These are phyloP conservation scores for Marasmius fiardii DNA, from an alignment of 1,284 basidiomycete genomes.

Conservation along the genomic window DNA sequence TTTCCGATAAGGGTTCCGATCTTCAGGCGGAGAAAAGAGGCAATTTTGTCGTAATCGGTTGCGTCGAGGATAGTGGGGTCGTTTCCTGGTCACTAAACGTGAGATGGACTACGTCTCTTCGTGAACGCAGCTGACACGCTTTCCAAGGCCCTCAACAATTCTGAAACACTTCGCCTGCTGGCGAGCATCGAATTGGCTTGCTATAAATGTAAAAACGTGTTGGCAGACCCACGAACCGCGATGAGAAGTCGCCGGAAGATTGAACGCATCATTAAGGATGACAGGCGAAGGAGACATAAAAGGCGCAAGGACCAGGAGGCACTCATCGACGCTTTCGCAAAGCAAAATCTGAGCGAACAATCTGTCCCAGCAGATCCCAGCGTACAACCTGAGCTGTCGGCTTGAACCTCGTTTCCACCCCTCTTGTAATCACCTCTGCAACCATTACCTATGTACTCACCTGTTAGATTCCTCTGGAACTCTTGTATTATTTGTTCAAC, in stretches of 20 bases:
- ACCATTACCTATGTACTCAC: background rate
- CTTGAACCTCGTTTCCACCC: background rate
- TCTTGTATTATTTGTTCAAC: background rate
- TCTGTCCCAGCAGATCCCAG: slow-evolving; percentile 13
- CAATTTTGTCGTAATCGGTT: slow-evolving; percentile 78
- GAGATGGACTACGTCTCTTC: slow-evolving; percentile 18
- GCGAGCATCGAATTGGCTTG: slow-evolving; percentile 80
- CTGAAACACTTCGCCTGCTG: slow-evolving; percentile 73
- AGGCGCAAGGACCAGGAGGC: slow-evolving; percentile 77
- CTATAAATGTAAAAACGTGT: slow-evolving; percentile 64
- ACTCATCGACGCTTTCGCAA: slow-evolving; percentile 73
- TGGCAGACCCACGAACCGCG: slow-evolving; percentile 61
- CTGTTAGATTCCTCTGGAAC: background rate
- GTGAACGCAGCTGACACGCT: background rate
- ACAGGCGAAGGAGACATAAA: slow-evolving; percentile 71
- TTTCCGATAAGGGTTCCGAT: slow-evolving; percentile 49
- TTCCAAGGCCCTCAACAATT: slow-evolving; percentile 68
- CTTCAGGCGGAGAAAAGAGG: slow-evolving; percentile 80
- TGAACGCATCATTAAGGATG: slow-evolving; percentile 75
- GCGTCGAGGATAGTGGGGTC: slow-evolving; percentile 65
- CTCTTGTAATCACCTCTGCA: background rate
- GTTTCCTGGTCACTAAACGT: slow-evolving; percentile 85
- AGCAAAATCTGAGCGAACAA: slow-evolving; percentile 47
- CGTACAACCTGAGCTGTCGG: background rate
- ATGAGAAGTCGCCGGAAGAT: slow-evolving; percentile 63